These are phyloP conservation scores for Penicillium fuscoglaucum DNA, from an alignment of 2,329 filamentous ascomycete genomes.

Conservation along the genomic window DNA sequence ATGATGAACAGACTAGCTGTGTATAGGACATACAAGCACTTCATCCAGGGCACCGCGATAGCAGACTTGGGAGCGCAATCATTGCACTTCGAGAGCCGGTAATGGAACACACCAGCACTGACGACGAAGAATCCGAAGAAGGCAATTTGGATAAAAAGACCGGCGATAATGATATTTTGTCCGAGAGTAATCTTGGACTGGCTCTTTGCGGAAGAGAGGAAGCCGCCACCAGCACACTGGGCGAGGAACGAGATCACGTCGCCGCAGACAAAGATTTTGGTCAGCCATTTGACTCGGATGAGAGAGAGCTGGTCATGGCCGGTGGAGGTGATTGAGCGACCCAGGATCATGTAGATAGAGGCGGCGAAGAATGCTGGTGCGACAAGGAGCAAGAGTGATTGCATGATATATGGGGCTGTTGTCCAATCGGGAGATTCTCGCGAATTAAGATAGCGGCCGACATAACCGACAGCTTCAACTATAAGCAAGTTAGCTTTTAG, in stretches of 20 bases:
- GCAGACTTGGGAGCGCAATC: not conserved
- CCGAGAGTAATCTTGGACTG: not conserved
- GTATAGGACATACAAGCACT: constrained; percentile 13
- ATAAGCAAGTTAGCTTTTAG: not conserved
- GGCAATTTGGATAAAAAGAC: constrained; percentile 13
- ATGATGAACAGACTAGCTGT: constrained; percentile 26
- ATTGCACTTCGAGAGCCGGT: constrained; percentile 2
- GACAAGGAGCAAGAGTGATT: constrained; percentile 48
- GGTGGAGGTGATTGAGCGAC: constrained; percentile 44
- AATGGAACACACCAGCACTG: constrained; percentile 2
- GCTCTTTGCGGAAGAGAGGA: not conserved
- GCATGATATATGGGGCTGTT: constrained; percentile 39
- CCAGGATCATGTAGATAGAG: constrained; percentile 52
- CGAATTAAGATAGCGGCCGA: not conserved
- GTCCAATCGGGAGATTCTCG: not conserved
- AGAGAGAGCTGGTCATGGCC: constrained; percentile 42
- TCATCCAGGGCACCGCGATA: not conserved
- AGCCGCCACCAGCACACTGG: constrained; percentile 33
- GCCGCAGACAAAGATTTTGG: constrained; percentile 50
- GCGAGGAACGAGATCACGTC: constrained; percentile 51
- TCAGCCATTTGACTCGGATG: constrained; percentile 47
- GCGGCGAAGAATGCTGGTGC: constrained; percentile 53
- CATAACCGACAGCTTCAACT: constrained; percentile 4
- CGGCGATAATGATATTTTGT: constrained; percentile 9
- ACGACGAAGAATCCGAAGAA: constrained; percentile 12